phyloP scores from a whole-genome alignment of 306 rosid genomes.

The Gastrolobium bilobum region DNA sequence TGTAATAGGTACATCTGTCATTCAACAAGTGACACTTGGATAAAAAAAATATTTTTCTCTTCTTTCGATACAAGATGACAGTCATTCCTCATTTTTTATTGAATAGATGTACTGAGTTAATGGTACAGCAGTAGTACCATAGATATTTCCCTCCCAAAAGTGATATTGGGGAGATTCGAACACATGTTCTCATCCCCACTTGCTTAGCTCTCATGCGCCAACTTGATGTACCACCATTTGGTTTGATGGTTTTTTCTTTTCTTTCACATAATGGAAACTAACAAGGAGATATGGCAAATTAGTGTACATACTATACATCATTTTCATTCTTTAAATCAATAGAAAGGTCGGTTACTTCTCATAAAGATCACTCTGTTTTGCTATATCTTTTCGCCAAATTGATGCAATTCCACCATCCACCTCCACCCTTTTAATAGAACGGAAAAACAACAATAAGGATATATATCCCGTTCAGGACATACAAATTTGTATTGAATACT shows the following conservation, averaged over 20 bases:
- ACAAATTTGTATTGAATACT: not conserved
- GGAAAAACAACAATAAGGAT: not conserved
- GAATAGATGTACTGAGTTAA: too few relatives aligned
- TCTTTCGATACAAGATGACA: too few relatives aligned
- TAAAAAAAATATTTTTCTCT: too few relatives aligned
- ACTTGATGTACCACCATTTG: too few relatives aligned
- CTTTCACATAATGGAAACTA: not conserved
- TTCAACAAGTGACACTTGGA: too few relatives aligned
- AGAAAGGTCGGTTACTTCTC: constrained; percentile 54
- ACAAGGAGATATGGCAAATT: constrained; percentile 8
- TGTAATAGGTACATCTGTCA: too few relatives aligned
- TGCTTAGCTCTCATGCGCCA: too few relatives aligned
- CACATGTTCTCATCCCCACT: too few relatives aligned
- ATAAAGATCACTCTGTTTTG: constrained; percentile 46
- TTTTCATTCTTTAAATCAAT: constrained; percentile 54
- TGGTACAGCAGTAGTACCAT: too few relatives aligned
- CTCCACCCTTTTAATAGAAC: not conserved
- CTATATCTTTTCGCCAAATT: constrained; percentile 24
- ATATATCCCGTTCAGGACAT: not conserved
- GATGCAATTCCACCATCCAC: not conserved
- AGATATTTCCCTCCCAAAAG: too few relatives aligned
- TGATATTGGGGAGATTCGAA: too few relatives aligned
- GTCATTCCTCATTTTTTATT: too few relatives aligned
- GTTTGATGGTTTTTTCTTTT: not conserved
- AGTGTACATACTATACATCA: constrained; percentile 40